Evolutionary conservation across 1,284 basidiomycete genomes (phyloP), one percentile per base, ranked within the genome.

Genomic region (Moesziomyces parantarcticus): DNA sequence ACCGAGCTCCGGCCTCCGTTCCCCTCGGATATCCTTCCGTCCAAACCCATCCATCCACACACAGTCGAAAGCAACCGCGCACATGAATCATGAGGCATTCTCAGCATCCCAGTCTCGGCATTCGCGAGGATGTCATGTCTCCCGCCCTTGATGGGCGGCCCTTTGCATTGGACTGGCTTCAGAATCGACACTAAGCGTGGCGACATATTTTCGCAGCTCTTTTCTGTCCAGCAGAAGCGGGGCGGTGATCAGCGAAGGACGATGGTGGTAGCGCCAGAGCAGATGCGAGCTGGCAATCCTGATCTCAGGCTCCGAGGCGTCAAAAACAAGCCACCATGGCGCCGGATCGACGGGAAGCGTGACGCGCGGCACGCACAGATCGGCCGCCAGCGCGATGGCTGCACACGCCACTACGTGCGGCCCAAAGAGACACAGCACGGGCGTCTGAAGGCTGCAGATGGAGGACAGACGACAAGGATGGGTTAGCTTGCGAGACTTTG

Each of bases 321-420:
- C 85, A 48, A 86, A 85, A 5, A 86, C 75, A 11, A 72, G 66
- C 84, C 84, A 86, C 85, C 85, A 86, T 0, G 84, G 85, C 3
- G 58, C 54, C 9, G 85, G 85, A 3, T 66, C 29, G 16, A 80
- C 54, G 1, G 85, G 85, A 18, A 85, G 77, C 5, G 60, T 51
- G 10, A 84, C 48, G 1, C 69, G 76, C 14, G 68, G 62, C 18
- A 40, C 44, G 26, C 54, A 43, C 47, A 68, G 52, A 5, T 68
- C n/a, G 3, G 78, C 59, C 3, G 72, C 68, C 6, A 81, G 63
- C n/a, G 80, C 80, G 39, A 83, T 79, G 7, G 77, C 70, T 0
- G 93, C 91, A 79, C 91, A 90, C 29, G 95, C 93, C 25, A 97
- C 91, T 2, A 92, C 91, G 9, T 93, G 92, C 5, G 95, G 89